Evolutionary conservation across 768 basidiomycete genomes (phyloP), one percentile per base, ranked within the genome.

Genomic region (Grammothele lineata): DNA sequence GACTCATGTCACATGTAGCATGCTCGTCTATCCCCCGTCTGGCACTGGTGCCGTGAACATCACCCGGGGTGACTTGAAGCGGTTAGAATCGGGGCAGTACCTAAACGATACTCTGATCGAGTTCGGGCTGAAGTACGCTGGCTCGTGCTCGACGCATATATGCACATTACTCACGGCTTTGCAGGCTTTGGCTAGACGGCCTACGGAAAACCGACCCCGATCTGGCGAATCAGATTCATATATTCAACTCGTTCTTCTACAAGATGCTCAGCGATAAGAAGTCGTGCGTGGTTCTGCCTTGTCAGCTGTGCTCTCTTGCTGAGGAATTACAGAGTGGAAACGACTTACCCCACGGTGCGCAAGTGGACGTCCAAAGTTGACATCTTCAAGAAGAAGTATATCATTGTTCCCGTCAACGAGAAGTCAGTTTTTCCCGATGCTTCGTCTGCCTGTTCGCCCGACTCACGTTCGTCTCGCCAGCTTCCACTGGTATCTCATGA

Each of bases 221-320:
- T 14, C 66, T 89, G 4, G 87, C 81, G 2, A 76, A 82, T 3
- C 76, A 88, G 55, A 74, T 94, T 1, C 85, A 97, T 58, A 77
- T 98, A 4, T 98, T 98, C 72, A 98, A 85, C 64, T 94, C 94
- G 0, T 99, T 97, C 69, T 98, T 99, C 67, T 98, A 94, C 72
- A 91, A 94, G 71, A 95, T 96, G 65, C 68, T 99, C 22, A 85
- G 84, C 48, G 76, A 76, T 43, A 86, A 79, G 62, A 78, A 73
- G 82, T 83, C 61, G 32, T 47, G 10, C 7, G 45, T 43, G n/a
- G n/a, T n/a, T 19, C 2, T 4, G 15, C 11, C 23, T 30, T 26
- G n/a, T 23, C 27, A 21, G 18, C 21, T 14, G n/a, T n/a, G n/a
- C n/a, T n/a, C n/a, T n/a, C n/a, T n/a, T n/a, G n/a, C n/a, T n/a